Evolutionary conservation across 805 yeast genomes (phyloP).

Genomic region (Lipomyces yamanashiensis): DNA sequence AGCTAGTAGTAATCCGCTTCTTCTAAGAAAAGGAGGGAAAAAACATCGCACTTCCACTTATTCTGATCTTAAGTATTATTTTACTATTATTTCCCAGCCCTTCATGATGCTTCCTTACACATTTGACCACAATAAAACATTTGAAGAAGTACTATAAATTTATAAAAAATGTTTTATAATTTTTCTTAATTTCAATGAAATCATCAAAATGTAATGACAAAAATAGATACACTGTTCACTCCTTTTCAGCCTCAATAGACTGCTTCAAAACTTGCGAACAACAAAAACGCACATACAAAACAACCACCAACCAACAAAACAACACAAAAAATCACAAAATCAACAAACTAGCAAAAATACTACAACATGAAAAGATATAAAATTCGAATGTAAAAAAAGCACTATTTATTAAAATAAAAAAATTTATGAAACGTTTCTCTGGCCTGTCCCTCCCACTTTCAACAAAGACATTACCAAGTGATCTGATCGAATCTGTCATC

Average conservation of each 20-base stretch:
- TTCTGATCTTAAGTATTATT: too few relatives aligned
- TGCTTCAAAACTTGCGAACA: too few relatives aligned
- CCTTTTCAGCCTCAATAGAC: neutral
- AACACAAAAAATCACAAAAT: neutral
- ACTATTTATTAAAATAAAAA: neutral
- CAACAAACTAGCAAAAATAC: neutral
- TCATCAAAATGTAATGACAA: neutral
- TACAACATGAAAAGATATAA: neutral
- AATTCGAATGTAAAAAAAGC: neutral
- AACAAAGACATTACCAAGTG: conserved; percentile 21
- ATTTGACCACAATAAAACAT: too few relatives aligned
- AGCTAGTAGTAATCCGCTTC: too few relatives aligned
- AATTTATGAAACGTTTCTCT: neutral
- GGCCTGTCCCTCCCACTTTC: too few relatives aligned
- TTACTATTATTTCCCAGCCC: too few relatives aligned
- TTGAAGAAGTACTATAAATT: too few relatives aligned
- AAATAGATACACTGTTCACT: neutral
- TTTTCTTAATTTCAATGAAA: neutral
- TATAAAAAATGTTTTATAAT: too few relatives aligned
- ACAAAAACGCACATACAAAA: too few relatives aligned
- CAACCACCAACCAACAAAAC: neutral
- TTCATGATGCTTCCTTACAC: too few relatives aligned
- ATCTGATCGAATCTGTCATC: conserved; percentile 60
- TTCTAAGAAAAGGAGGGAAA: too few relatives aligned
- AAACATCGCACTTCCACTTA: too few relatives aligned